These are phyloP conservation scores for Cadophora sp. DNA, from an alignment of 2,329 filamentous ascomycete genomes.

Conservation along the genomic window DNA sequence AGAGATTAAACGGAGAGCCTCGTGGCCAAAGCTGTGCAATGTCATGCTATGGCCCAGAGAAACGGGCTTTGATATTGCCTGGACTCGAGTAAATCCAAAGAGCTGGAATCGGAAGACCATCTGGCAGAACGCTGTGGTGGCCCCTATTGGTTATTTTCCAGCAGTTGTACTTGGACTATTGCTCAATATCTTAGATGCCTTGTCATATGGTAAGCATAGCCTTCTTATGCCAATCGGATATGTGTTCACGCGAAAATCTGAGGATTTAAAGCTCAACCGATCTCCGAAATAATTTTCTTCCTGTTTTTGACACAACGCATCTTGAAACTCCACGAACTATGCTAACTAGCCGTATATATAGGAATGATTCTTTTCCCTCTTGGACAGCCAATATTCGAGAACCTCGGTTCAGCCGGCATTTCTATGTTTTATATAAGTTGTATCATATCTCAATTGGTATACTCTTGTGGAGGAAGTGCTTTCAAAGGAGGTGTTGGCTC, in stretches of 20 bases:
- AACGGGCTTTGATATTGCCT: slow-evolving; percentile 33
- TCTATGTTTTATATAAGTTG: slow-evolving; percentile 99
- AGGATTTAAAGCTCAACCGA: too few relatives aligned
- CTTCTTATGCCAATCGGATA: too few relatives aligned
- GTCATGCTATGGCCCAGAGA: slow-evolving; percentile 34
- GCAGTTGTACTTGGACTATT: slow-evolving; percentile 88
- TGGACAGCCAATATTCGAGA: slow-evolving; percentile 82
- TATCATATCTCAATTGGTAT: slow-evolving; percentile 90
- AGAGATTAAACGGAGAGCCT: slow-evolving; percentile 27
- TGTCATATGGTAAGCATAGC: slow-evolving; percentile 76
- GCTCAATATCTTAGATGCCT: slow-evolving; percentile 90
- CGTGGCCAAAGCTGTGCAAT: slow-evolving; percentile 42
- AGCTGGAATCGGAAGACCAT: slow-evolving; percentile 74
- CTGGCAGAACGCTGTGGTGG: slow-evolving; percentile 67
- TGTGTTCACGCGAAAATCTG: too few relatives aligned
- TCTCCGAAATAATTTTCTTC: too few relatives aligned
- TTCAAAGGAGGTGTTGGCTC: slow-evolving; percentile 94
- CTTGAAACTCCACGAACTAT: not conserved
- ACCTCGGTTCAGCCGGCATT: slow-evolving; percentile 90
- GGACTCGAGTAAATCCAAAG: slow-evolving; percentile 63
- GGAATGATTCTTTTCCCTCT: slow-evolving; percentile 95
- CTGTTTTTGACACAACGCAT: too few relatives aligned
- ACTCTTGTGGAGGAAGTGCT: slow-evolving; percentile 81
- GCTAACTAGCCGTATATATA: slow-evolving; percentile 40
- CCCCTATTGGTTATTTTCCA: slow-evolving; percentile 77